Base-by-base conservation (phyloP, 768 basidiomycete genomes). In the Tephrocybe sp. region DNA sequence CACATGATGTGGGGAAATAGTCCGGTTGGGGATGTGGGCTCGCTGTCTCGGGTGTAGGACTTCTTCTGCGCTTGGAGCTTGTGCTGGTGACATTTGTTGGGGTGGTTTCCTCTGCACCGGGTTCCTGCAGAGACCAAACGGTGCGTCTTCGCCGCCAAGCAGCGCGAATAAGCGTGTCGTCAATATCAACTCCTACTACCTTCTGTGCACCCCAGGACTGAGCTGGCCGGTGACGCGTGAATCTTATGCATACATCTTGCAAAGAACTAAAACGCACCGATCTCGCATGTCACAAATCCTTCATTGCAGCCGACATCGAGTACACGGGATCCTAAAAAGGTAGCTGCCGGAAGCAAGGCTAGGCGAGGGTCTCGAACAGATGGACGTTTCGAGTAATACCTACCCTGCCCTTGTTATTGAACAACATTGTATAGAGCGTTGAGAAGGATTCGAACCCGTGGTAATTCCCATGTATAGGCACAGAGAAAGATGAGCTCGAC, bases 271-370 rank as follows among this genome's bases (percentile, higher is more conserved):
- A n/a, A n/a, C 73, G 42, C 56, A 86, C 92, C 92, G n/a, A 94
- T 83, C 64, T 94, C 90, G 62, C 87, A 87, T 1, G 89, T 86
- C 30, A 95, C 84, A 77, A 79, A 82, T 7, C 93, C 93, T 61
- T 90, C 85, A 64, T 95, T 96, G 63, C 90, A 91, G 0, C 93
- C 93, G 0, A 95, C 69, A 66, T 96, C 93, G 10, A 96, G 75
- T 2, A 94, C 85, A 41, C 73, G 70, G 51, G 80, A 79, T 12
- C 67, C 77, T 3, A 52, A 23, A 58, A 93, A 84, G 28, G 87
- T 69, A 1, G 66, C 57, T 3, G 65, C 34, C 0, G 85, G 84
- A 1, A 96, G 69, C 15, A 85, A 68, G 0, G 76, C 72, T 2
- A 96, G 75, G 14, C 93, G 80, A 0, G 80, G 76, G 64, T 94